Conservation (phyloP, 805 yeast genomes). For the Yamadazyma olivae region DNA sequence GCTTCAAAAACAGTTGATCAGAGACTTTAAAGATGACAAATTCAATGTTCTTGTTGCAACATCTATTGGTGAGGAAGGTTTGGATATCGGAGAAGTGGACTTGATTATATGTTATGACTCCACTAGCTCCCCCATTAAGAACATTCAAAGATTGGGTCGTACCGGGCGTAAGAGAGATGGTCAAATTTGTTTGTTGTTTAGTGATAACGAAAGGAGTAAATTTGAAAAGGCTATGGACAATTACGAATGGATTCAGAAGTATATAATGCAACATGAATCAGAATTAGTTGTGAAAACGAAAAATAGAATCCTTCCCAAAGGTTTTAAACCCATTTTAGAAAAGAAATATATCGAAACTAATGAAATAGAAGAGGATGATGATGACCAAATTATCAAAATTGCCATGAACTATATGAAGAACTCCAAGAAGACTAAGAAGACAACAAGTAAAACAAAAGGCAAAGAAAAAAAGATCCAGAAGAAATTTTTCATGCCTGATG, state of each 20-base stretch:
- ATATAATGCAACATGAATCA: constrained; percentile 48
- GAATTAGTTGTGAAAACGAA: constrained; percentile 37
- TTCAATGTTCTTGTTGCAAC: constrained; percentile 89
- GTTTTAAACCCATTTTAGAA: constrained; percentile 53
- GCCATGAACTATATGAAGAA: constrained; percentile 60
- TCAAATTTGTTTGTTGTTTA: constrained; percentile 66
- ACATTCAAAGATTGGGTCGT: constrained; percentile 95
- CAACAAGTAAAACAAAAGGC: constrained; percentile 1
- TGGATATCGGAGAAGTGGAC: constrained; percentile 98
- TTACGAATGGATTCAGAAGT: constrained; percentile 72
- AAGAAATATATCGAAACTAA: constrained; percentile 62
- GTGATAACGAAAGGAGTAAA: constrained; percentile 74
- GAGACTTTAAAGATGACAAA: constrained; percentile 66
- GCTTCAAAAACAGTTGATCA: constrained; percentile 75
- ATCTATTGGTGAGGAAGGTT: constrained; percentile 97
- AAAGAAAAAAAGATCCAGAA: constrained; percentile 25
- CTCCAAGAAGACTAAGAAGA: constrained; percentile 6
- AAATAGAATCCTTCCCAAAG: constrained; percentile 67
- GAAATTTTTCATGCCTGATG: constrained; percentile 70
- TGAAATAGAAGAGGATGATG: constrained; percentile 53
- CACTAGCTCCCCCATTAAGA: constrained; percentile 89
- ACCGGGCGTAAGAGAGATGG: constrained; percentile 97
- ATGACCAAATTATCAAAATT: constrained; percentile 61
- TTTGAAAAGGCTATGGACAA: constrained; percentile 84
- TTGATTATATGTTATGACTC: constrained; percentile 90